Evolutionary conservation across 139 green algal genomes (phyloP), one percentile per base, ranked within the genome.

Genomic region (Pseudopediastrum boryanum): DNA sequence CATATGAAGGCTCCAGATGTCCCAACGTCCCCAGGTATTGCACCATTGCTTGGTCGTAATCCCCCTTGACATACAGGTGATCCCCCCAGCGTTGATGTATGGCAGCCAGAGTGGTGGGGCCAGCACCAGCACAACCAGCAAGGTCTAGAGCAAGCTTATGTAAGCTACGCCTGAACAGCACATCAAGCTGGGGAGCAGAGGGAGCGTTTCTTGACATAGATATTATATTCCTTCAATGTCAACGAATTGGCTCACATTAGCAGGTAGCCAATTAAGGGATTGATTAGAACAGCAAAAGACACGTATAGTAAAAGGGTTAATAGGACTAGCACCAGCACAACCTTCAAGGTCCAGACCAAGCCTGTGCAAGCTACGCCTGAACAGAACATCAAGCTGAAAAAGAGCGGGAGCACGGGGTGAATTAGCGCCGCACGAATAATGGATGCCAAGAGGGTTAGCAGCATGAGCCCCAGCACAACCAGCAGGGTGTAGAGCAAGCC

Each of bases 31-130:
- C 80, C 27, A 91, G 42, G 73, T 97, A 98, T 81, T 98, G 93
- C 21, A 75, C 74, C 94, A 98, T 96, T 3, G 95, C 94, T 0
- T 71, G 87, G 59, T 98, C 95, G 83, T 96, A 98, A 85, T 99
- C 95, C 31, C 90, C 85, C 84, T 97, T 97, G 48, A 59, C 75
- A 74, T 98, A 98, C 81, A 98, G 80, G 59, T 92, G 89, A 77
- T 95, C 92, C 39, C 78, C 92, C 71, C 86, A 93, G 29, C 86
- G 81, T 23, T 90, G 79, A 61, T 92, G 89, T 0, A 96, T 92
- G 80, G 78, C 80, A 1, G 89, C 87, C 27, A 94, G 77, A 0
- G 77, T 83, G 23, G 80, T 70, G 0, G 74, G 56, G 43, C 93
- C 86, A 0, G 88, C 92, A 44, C 67, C 77, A 36, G 88, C 76